These are phyloP conservation scores for Paracamarosporium sp. DNA, from an alignment of 2,329 filamentous ascomycete species.

Conservation along the genomic window DNA sequence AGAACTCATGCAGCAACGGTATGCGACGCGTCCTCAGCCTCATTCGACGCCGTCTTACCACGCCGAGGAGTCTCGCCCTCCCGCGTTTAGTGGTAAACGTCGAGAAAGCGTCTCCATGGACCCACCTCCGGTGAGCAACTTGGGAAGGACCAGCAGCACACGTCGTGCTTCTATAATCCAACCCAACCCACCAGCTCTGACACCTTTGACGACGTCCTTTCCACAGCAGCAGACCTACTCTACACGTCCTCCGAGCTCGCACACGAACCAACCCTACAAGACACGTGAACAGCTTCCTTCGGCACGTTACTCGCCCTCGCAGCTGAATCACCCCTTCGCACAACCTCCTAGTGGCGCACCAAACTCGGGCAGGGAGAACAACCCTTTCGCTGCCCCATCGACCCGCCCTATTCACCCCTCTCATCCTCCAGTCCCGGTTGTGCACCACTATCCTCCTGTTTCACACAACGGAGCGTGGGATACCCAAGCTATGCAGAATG, in stretches of 20 bases:
- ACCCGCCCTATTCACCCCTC: constrained; percentile 17
- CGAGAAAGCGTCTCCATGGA: constrained; percentile 27
- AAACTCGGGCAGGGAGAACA: constrained; percentile 15
- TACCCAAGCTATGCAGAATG: constrained; percentile 21
- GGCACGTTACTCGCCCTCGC: constrained; percentile 27
- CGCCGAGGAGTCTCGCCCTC: constrained; percentile 1
- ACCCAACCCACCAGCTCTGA: constrained; percentile 20
- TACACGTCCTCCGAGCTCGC: constrained; percentile 23
- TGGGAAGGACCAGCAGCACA: constrained; percentile 24
- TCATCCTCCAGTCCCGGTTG: constrained; percentile 20
- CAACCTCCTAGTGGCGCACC: constrained; percentile 14
- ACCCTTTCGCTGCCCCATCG: constrained; percentile 24
- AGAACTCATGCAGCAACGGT: constrained; percentile 27
- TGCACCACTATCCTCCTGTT: constrained; percentile 13
- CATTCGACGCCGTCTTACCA: constrained; percentile 15
- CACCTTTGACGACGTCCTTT: constrained; percentile 18
- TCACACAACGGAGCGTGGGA: constrained; percentile 31
- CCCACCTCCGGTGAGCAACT: constrained; percentile 14
- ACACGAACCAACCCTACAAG: constrained; percentile 22
- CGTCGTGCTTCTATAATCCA: constrained; percentile 34
- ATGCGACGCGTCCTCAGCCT: constrained; percentile 23
- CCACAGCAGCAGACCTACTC: constrained; percentile 16
- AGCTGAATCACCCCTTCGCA: constrained; percentile 27
- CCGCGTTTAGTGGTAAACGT: constrained; percentile 11
- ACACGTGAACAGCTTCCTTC: constrained; percentile 24